These are phyloP conservation scores for Mesembryanthemum crystallinum DNA, from an alignment of 148 eudicot genomes.

Conservation along the genomic window DNA sequence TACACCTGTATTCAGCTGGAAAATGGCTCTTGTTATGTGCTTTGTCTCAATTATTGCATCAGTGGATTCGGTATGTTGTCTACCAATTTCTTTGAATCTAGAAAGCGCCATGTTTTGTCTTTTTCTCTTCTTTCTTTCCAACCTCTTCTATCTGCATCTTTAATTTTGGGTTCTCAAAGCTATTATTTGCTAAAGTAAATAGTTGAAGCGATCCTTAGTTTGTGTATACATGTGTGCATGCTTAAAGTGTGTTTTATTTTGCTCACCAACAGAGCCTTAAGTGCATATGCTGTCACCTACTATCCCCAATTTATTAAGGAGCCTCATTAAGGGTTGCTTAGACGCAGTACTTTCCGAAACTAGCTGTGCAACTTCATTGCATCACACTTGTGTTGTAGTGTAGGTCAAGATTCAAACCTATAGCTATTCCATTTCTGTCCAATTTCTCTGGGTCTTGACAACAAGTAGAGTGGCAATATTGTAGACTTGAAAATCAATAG, in stretches of 20 bases:
- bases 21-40: conserved; percentile 97
- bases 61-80: conserved; percentile 82
- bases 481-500: background rate
- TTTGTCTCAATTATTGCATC: conserved; percentile 81
- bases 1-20: conserved; percentile 78
- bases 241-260: background rate
- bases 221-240: background rate
- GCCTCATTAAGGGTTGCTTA: background rate
- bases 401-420: no score
- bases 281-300: conserved; percentile 1
- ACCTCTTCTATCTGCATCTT: no score
- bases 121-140: background rate
- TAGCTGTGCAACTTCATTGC: no score
- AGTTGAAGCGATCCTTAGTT: background rate
- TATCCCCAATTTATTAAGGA: background rate
- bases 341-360: background rate
- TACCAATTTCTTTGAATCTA: background rate
- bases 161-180: background rate
- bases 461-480: background rate
- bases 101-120: background rate
- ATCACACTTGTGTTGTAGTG: no score
- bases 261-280: background rate
- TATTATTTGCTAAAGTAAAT: background rate
- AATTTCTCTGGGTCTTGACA: background rate
- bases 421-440: background rate